These are phyloP conservation scores for Trifolium dubium DNA, from an alignment of 306 rosid species.

Conservation along the genomic window DNA sequence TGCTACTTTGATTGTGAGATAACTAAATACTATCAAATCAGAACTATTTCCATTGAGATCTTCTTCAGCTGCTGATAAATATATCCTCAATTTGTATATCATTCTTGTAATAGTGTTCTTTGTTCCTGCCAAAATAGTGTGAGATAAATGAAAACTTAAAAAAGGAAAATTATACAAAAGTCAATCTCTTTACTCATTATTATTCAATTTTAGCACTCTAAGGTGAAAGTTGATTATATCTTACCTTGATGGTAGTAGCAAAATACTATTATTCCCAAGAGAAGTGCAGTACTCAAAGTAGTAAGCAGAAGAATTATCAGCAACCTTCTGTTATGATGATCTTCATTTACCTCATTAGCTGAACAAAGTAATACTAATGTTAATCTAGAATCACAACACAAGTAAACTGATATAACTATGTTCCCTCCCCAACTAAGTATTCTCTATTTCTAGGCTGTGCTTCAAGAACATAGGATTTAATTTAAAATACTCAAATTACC, in stretches of 20 bases:
- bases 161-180: not conserved
- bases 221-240: not conserved
- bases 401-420: not conserved
- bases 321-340: conserved; percentile 38
- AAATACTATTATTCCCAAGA: conserved; percentile 23
- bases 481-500: not conserved
- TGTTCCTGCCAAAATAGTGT: conserved; percentile 25
- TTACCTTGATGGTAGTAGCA: conserved; percentile 42
- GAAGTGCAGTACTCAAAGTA: conserved; percentile 21
- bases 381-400: not conserved
- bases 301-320: conserved; percentile 41
- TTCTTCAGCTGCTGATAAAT: conserved; percentile 34
- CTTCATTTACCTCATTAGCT: conserved; percentile 41
- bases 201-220: conserved; percentile 3
- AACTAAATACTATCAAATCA: conserved; percentile 43
- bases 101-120: conserved; percentile 15
- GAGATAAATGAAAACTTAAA: not conserved
- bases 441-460: not conserved
- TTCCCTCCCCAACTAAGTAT: not conserved
- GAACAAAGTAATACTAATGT: conserved; percentile 18
- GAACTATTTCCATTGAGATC: conserved; percentile 32
- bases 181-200: conserved; percentile 5
- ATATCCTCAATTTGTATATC: conserved; percentile 29
- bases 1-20: conserved; percentile 48
- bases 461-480: not conserved